Evolutionary conservation across 768 basidiomycete genomes (phyloP).

Genomic region (Suillus decipiens): DNA sequence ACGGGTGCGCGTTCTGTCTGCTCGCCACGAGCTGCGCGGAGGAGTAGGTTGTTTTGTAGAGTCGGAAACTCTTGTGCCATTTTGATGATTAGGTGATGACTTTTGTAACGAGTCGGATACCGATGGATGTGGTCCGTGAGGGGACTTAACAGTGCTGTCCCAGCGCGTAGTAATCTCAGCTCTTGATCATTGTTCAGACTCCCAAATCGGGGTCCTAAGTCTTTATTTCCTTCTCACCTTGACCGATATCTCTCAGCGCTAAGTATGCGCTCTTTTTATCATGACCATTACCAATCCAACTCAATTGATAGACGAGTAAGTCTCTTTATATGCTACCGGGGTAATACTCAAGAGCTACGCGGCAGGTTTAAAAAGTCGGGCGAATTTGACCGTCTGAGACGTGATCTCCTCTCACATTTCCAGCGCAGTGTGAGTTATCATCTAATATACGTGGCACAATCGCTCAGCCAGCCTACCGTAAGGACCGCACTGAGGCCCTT

Average conservation of each 20-base stretch:
- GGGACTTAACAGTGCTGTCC: too few relatives aligned
- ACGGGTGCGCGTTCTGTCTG: constrained; percentile 91
- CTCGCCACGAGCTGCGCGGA: constrained; percentile 91
- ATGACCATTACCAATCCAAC: constrained; percentile 60
- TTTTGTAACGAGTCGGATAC: background rate
- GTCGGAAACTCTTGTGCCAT: constrained; percentile 60
- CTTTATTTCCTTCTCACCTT: background rate
- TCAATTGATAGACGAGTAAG: constrained; percentile 67
- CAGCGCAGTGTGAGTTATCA: constrained; percentile 54
- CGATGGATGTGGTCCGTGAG: background rate
- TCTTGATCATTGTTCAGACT: background rate
- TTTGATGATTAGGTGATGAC: background rate
- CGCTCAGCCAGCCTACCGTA: constrained; percentile 9
- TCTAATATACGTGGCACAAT: constrained; percentile 3
- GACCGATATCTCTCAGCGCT: constrained; percentile 1
- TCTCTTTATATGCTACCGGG: background rate
- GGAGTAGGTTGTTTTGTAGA: constrained; percentile 82
- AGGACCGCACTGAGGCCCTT: constrained; percentile 57
- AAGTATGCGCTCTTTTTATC: constrained; percentile 8
- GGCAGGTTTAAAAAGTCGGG: constrained; percentile 77
- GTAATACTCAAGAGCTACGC: background rate
- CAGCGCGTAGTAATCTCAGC: background rate
- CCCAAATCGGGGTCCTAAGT: background rate
- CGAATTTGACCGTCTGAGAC: constrained; percentile 72
- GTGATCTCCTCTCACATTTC: constrained; percentile 63